Percentiles rank a stretch among this genome's conserved stretches.
phyloP scores from a whole-genome alignment of 805 yeast species.

The Candida maesae region DNA sequence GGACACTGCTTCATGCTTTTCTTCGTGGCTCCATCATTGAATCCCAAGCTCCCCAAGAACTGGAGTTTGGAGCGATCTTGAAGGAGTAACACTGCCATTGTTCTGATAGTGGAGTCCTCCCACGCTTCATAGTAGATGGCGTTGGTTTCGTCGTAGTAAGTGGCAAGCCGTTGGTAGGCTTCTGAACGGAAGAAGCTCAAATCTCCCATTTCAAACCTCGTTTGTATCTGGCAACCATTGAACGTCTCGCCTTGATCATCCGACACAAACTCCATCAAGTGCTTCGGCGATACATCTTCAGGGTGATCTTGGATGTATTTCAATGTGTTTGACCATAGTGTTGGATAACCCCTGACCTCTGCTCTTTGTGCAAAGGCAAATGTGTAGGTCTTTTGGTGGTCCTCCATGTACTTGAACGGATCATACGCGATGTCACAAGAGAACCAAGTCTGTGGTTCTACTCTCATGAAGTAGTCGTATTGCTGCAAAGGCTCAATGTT shows the following conservation, averaged over 20 bases:
- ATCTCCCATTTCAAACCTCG: constrained; percentile 77
- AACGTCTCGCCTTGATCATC: constrained; percentile 66
- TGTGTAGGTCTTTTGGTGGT: constrained; percentile 53
- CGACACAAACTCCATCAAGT: constrained; percentile 66
- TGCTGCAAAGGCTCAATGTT: constrained; percentile 38
- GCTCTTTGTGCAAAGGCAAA: constrained; percentile 65
- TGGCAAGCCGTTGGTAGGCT: constrained; percentile 64
- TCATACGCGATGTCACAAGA: constrained; percentile 47
- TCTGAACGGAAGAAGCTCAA: constrained; percentile 71
- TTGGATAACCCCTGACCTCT: constrained; percentile 63
- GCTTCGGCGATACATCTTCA: constrained; percentile 52
- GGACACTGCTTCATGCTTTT: constrained; percentile 60
- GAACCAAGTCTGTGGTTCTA: constrained; percentile 42
- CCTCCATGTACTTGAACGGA: constrained; percentile 47
- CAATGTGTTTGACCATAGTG: constrained; percentile 73
- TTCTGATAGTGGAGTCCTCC: constrained; percentile 90
- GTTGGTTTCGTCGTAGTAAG: constrained; percentile 63
- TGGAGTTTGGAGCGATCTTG: constrained; percentile 61
- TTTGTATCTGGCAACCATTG: constrained; percentile 87
- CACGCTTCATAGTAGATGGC: constrained; percentile 88
- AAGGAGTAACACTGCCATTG: constrained; percentile 75
- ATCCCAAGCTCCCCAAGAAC: constrained; percentile 77
- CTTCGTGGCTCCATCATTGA: constrained; percentile 60
- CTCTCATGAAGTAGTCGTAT: constrained; percentile 50
- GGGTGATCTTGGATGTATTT: constrained; percentile 60